phyloP scores from a whole-genome alignment of 78 protist genomes.

The Diacronema lutheri region DNA sequence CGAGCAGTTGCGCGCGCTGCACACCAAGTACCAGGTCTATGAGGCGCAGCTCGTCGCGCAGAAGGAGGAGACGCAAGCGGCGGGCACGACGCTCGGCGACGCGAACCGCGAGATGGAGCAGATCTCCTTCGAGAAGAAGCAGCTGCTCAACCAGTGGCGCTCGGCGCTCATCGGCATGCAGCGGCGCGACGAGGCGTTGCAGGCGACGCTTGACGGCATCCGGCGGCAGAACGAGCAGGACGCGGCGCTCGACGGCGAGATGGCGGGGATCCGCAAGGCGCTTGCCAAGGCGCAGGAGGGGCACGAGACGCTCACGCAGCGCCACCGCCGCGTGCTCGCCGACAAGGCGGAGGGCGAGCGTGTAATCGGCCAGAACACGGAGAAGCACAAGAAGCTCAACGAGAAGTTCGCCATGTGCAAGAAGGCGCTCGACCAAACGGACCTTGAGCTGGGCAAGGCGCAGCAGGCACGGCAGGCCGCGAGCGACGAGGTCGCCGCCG shows the following conservation, averaged over 20 bases:
- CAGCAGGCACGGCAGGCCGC: background rate
- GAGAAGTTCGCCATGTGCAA: conserved; percentile 17
- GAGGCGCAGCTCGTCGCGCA: conserved; percentile 58
- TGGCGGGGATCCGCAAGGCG: conserved; percentile 28
- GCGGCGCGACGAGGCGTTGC: conserved; percentile 62
- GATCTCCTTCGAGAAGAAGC: conserved; percentile 45
- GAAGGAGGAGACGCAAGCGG: conserved; percentile 42
- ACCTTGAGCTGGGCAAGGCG: conserved; percentile 23
- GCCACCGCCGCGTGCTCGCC: too few relatives aligned
- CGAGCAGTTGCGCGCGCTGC: conserved; percentile 29
- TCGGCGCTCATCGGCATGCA: conserved; percentile 52
- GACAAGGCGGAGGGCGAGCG: background rate
- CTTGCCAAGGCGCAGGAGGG: background rate
- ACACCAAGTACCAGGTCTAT: conserved; percentile 26
- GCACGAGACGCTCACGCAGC: background rate
- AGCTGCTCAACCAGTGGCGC: conserved; percentile 52
- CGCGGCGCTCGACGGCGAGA: conserved; percentile 28
- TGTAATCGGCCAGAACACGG: background rate
- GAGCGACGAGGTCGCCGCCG: background rate
- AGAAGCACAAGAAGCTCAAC: background rate
- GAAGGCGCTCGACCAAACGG: conserved; percentile 52
- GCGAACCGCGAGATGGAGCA: background rate
- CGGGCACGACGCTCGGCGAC: background rate
- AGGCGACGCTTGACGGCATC: conserved; percentile 25
- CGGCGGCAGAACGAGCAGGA: conserved; percentile 42